Percentiles rank a stretch among this genome's conserved stretches.
Conservation (phyloP, 2,329 filamentous ascomycete species). For the Gaeumannomyces tritici region DNA sequence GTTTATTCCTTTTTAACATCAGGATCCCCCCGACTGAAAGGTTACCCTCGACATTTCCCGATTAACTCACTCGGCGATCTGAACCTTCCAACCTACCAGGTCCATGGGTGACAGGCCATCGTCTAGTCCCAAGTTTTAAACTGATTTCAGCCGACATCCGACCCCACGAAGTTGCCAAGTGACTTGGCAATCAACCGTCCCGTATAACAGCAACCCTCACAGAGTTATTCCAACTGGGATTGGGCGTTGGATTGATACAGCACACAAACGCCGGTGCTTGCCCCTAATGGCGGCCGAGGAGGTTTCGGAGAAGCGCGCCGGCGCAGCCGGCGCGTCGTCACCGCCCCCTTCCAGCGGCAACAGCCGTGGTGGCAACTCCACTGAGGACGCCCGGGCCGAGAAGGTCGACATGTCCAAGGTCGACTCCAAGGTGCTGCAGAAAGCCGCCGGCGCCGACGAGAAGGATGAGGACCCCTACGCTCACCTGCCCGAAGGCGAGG, state of each 20-base stretch:
- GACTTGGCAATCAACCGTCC: not conserved
- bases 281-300: conserved; percentile 5
- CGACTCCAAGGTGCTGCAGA: conserved; percentile 29
- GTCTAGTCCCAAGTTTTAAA: not conserved
- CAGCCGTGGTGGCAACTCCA: conserved; percentile 4
- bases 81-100: not conserved
- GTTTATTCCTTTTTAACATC: not conserved
- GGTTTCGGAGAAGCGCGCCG: conserved; percentile 10
- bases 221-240: not conserved
- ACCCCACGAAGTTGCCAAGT: not conserved
- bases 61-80: not conserved
- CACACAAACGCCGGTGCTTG: not conserved
- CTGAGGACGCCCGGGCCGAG: conserved; percentile 12
- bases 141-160: not conserved
- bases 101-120: too few relatives aligned
- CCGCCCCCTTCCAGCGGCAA: not conserved
- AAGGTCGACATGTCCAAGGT: conserved; percentile 24
- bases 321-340: conserved; percentile 5
- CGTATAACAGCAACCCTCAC: not conserved
- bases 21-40: not conserved
- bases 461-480: conserved; percentile 42
- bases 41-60: not conserved
- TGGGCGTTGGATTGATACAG: too few relatives aligned
- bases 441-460: conserved; percentile 12
- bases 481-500: conserved; percentile 57